Conservation (phyloP, 495 filamentous ascomycete genomes). For the Bathelium albidoporum region DNA sequence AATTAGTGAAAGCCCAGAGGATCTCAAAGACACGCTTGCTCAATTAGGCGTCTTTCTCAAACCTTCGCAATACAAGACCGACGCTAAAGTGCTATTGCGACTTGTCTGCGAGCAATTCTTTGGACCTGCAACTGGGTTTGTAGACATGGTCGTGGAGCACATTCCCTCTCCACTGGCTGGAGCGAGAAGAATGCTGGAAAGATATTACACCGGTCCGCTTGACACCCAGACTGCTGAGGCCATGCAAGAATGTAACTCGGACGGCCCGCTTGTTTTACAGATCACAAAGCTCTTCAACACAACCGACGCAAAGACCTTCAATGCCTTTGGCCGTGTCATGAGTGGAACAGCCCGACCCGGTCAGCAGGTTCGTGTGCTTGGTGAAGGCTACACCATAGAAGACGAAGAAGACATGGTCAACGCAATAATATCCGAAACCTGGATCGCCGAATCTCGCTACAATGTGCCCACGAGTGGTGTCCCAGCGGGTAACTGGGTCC, state of each 20-base stretch:
- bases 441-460: conserved; percentile 89
- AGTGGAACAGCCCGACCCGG: conserved; percentile 80
- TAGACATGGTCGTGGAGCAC: conserved; percentile 90
- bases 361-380: conserved; percentile 78
- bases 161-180: conserved; percentile 80
- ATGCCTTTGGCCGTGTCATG: conserved; percentile 85
- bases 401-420: conserved; percentile 96
- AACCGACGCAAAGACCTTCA: conserved; percentile 74
- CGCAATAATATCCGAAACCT: conserved; percentile 80
- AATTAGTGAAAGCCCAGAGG: conserved; percentile 80
- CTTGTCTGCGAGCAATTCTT: conserved; percentile 94
- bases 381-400: conserved; percentile 91
- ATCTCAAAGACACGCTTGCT: conserved; percentile 68
- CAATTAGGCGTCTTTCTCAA: conserved; percentile 77
- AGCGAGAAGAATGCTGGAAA: conserved; percentile 61
- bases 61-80: conserved; percentile 78
- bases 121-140: conserved; percentile 77
- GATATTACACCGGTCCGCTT: conserved; percentile 91
- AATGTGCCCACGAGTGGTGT: conserved; percentile 84
- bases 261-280: conserved; percentile 83
- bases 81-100: conserved; percentile 80
- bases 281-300: conserved; percentile 89
- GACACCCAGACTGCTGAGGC: conserved; percentile 73
- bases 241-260: conserved; percentile 73
- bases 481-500: conserved; percentile 89